These are phyloP conservation scores for Nowakowskiella sp. DNA, from an alignment of 192 early-diverging fungal species.

Conservation along the genomic window DNA sequence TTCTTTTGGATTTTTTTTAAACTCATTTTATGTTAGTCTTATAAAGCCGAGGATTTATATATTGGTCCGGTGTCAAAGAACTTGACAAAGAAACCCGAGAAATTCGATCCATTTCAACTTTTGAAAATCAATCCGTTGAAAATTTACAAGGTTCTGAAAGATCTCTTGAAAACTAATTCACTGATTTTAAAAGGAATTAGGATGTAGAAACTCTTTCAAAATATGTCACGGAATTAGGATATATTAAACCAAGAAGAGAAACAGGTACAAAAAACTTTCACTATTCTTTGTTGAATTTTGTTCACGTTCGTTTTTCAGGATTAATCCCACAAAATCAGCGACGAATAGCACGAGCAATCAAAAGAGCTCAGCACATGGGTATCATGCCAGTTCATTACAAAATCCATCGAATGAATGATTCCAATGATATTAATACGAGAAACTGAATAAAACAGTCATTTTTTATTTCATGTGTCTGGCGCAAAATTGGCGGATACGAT, in stretches of 20 bases:
- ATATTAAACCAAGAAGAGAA: constrained; percentile 19
- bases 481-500: constrained; percentile 74
- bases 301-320: constrained; percentile 6
- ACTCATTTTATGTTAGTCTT: too few species aligned
- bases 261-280: constrained; percentile 8
- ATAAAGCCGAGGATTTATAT: too few species aligned
- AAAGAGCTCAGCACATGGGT: constrained; percentile 23
- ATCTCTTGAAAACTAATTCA: background rate
- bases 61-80: too few species aligned
- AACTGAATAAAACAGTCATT: too few species aligned
- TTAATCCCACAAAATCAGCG: constrained; percentile 16
- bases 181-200: background rate
- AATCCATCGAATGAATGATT: too few species aligned
- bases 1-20: too few species aligned
- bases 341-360: constrained; percentile 20
- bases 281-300: background rate
- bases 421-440: too few species aligned
- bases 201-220: constrained; percentile 16
- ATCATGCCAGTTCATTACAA: too few species aligned
- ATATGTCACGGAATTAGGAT: constrained; percentile 24
- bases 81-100: background rate
- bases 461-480: constrained; percentile 43
- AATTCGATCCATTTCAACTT: constrained; percentile 16
- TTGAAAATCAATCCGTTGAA: constrained; percentile 18
- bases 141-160: constrained; percentile 18